Base-by-base conservation (phyloP, 495 filamentous ascomycete genomes). In the Platismatia glauca region DNA sequence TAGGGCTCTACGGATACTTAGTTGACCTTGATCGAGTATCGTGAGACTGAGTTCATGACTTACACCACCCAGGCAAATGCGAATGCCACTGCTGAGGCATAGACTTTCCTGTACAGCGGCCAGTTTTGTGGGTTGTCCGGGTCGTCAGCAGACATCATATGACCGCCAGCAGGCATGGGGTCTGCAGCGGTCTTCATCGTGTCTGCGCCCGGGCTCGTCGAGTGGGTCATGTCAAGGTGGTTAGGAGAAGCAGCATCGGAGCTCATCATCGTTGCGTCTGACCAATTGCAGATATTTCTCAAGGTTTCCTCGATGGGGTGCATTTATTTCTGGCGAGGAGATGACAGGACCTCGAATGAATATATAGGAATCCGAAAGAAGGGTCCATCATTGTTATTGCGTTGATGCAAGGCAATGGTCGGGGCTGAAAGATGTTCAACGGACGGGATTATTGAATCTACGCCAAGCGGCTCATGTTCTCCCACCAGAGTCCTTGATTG, bases 61-160 rank as follows among this genome's bases (percentile, higher is more conserved):
- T 64, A 75, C 75, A 76, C 71, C 33, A 71, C 65, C 61, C 72
- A 75, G 16, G 68, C 68, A 57, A 72, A 74, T 11, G 68, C 58
- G 61, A 69, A 74, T 6, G 74, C 56, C 55, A 78, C 69, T 48
- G 72, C 68, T 34, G 73, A 61, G 6, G 72, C 72, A 59, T 81
- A 76, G 20, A 75, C 58, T n/a, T 74, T 70, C 39, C 76, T 78
- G 60, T 67, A 64, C 33, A 71, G 39, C 18, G 81, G 72, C 81
- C 81, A 84, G 66, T 84, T 84, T 66, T 75, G 75, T 29, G 82
- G 82, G 64, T 83, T 83, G 38, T 76, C 73, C 2, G 75, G 75
- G 65, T 84, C 81, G 33, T 55, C 39, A 9, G 69, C 60, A 41
- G 58, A 48, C 62, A 70, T 68, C 53, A 62, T 64, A 55, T 71